These are phyloP conservation scores for Fraxinus dipetala DNA, from an alignment of 305 asterid species.

Conservation along the genomic window DNA sequence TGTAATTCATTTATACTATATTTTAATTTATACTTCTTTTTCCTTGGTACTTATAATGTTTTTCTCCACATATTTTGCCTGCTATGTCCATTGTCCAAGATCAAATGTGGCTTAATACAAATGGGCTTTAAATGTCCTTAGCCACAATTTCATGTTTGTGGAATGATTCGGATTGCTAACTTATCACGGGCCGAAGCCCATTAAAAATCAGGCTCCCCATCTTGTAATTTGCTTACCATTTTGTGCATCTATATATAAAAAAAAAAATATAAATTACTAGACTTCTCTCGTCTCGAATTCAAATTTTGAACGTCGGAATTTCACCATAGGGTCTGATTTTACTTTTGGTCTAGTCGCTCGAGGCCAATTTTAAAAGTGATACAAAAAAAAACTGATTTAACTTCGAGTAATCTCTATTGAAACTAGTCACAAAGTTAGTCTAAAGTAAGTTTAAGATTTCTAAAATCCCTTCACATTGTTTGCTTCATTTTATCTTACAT, in stretches of 20 bases:
- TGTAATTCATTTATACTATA: background rate
- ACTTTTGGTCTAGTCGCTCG: background rate
- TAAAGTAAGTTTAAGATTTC: background rate
- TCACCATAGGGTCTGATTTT: background rate
- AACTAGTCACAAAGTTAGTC: background rate
- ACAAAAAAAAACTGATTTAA: too few relatives aligned
- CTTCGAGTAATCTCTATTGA: background rate
- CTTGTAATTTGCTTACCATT: background rate
- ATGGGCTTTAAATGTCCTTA: background rate
- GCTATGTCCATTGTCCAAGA: background rate
- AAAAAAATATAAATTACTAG: too few relatives aligned
- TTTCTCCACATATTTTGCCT: background rate
- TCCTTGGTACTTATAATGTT: background rate
- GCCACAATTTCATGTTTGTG: background rate
- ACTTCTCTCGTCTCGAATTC: background rate
- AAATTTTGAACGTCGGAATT: background rate
- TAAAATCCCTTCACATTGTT: background rate
- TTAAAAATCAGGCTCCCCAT: background rate
- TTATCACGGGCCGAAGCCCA: background rate
- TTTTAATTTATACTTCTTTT: too few relatives aligned
- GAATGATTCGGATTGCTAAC: background rate
- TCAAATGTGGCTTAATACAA: background rate
- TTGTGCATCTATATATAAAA: background rate
- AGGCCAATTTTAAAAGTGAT: background rate
- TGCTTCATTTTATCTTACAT: too few relatives aligned